A percentile compares a stretch with the other conserved stretches of the same genome.
Evolutionary conservation across 768 basidiomycete genomes (phyloP).

Genomic region (Mycena polygramma): DNA sequence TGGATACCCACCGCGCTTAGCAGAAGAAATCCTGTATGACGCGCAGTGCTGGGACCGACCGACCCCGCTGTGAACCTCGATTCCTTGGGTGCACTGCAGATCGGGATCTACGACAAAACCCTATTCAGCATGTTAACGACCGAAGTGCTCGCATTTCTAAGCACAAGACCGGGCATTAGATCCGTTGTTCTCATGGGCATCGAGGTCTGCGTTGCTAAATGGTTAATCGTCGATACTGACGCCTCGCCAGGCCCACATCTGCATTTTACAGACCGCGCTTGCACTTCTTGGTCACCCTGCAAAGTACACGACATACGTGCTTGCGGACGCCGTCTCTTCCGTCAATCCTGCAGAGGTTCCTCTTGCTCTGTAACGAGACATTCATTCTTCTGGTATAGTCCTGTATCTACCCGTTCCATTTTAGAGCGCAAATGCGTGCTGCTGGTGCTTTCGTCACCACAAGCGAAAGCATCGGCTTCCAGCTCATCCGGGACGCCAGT

Average conservation of each 20-base stretch:
- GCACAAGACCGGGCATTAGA: conserved; percentile 59
- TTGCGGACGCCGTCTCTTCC: conserved; percentile 89
- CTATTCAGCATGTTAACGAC: conserved; percentile 89
- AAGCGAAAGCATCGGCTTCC: conserved; percentile 85
- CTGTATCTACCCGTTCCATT: not conserved
- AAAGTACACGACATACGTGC: conserved; percentile 66
- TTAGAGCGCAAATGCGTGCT: conserved; percentile 63
- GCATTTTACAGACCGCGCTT: conserved; percentile 86
- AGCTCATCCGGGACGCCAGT: conserved; percentile 79
- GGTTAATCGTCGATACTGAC: not conserved
- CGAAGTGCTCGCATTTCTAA: conserved; percentile 68
- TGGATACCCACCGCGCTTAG: conserved; percentile 1
- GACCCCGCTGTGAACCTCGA: conserved; percentile 70
- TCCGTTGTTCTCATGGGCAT: conserved; percentile 88
- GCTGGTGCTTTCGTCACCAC: conserved; percentile 85
- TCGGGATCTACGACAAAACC: conserved; percentile 80
- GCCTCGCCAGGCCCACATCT: conserved; percentile 81
- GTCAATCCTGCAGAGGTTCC: conserved; percentile 86
- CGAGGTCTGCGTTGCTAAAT: conserved; percentile 66
- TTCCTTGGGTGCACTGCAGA: conserved; percentile 66
- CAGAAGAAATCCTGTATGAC: not conserved
- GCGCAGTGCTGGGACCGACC: conserved; percentile 75
- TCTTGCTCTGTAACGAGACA: conserved; percentile 67
- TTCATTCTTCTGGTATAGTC: not conserved
- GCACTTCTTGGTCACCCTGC: conserved; percentile 65